phyloP scores from a whole-genome alignment of 305 asterid genomes.

The Petunia hybrid region DNA sequence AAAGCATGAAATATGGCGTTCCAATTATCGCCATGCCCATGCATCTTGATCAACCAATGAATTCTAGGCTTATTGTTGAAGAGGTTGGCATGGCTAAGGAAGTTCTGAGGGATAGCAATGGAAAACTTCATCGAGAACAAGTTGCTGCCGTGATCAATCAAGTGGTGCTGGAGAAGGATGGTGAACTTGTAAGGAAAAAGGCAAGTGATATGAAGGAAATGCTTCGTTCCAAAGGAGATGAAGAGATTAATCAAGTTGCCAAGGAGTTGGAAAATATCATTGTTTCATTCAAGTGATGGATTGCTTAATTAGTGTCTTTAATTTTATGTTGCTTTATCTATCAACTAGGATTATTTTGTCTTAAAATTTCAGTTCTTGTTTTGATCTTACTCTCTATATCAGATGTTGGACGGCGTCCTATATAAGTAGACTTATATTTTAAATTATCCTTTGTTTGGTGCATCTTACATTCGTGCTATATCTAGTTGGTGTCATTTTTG shows the following conservation, averaged over 20 bases:
- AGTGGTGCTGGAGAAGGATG: slow-evolving; percentile 25
- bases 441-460: too few species aligned
- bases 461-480: too few species aligned
- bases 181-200: slow-evolving; percentile 21
- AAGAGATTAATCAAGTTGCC: slow-evolving; percentile 29
- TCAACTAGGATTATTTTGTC: too few species aligned
- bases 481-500: too few species aligned
- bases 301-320: too few species aligned
- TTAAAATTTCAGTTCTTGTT: too few species aligned
- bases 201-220: slow-evolving; percentile 13
- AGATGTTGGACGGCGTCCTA: too few species aligned
- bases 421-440: too few species aligned
- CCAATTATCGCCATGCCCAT: slow-evolving; percentile 42
- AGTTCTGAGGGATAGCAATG: slow-evolving; percentile 11
- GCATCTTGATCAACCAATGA: not conserved
- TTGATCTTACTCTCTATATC: too few species aligned
- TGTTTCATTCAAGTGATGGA: too few species aligned
- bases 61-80: slow-evolving; percentile 28
- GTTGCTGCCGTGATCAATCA: slow-evolving; percentile 21
- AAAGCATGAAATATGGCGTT: slow-evolving; percentile 38
- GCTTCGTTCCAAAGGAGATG: slow-evolving; percentile 28
- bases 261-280: not conserved
- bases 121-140: slow-evolving; percentile 10
- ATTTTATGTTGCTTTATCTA: too few species aligned
- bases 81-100: slow-evolving; percentile 27